Evolutionary conservation across 2,329 filamentous ascomycete genomes (phyloP), one percentile per base, ranked within the genome.

Genomic region (Coccinonectria pachysandricola): DNA sequence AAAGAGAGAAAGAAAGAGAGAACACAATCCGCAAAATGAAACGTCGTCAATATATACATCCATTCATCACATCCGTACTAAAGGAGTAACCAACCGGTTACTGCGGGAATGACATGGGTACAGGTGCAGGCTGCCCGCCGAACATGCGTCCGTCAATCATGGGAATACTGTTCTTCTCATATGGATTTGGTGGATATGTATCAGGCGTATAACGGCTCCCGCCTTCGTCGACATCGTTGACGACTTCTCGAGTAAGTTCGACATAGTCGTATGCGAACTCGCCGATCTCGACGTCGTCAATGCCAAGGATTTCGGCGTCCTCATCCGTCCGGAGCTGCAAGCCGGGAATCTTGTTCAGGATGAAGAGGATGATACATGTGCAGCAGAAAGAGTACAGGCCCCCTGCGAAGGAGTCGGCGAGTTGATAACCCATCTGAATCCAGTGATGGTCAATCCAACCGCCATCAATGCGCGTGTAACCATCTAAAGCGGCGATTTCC

Each of bases 231-330:
- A 60, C 49, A 22, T 64, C 63, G 34, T 58, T 64, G 24, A 65
- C 46, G 19, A 66, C 60, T 43, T 66, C 63, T 18, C 82, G 66
- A 12, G 72, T 79, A 39, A 91, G 64, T 64, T 92, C 85, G 39
- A 93, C 83, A 45, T 92, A 93, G 55, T 93, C 86, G 53, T 93
- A 93, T n/a, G 84, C 86, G 52, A 91, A 93, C 60, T 93, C 86
- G 52, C 86, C 86, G 47, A 93, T 83, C 57, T 94, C 85, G 13
- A 81, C 77, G 45, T 93, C 86, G 46, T 93, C 85, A 34, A 92
- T 86, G 40, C 85, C 85, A 21, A 85, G 62, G 26, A 86, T 75
- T 55, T 93, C 85, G 19, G 83, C 79, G 37, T 91, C 79, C 42
- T 84, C 78, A 9, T 62, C 67, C 0, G 76, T 78, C 25, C 85